Evolutionary conservation across 179 eudicot species (phyloP), one percentile per base, ranked within the genome.

Genomic region (Silene coronaria): DNA sequence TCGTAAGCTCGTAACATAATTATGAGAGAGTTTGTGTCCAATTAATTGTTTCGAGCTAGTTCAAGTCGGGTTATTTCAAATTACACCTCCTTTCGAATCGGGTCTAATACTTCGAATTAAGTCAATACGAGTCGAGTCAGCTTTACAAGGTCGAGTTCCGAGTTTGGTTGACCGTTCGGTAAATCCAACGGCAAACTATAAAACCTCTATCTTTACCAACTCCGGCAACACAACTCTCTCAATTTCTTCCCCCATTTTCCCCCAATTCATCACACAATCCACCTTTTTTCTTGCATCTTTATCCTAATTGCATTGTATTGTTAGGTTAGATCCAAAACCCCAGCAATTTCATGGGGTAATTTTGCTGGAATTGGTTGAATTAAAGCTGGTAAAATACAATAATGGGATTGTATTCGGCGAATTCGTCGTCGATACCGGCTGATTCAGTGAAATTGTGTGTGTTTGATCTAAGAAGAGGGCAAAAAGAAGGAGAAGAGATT

Each of bases 391-490:
- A 62, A 38, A 55, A 59, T 24, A 53, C 58, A 53, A 53, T 53
- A 16, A 93, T 93, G 98, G 95, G 98, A 8, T 75, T 93, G 19
- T 84, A 96, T 16, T 81, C 97, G 28, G 81, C 78, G 23, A 17
- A 34, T 53, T 71, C 75, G 38, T 24, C 82, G 61, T 70, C 86
- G 74, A 81, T 79, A 64, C 73, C 84, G 55, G 84, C 72, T 61
- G 97, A 89, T 70, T 84, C 90, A 16, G 84, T 89, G 77, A 90
- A 87, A 73, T 80, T 94, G 48, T 91, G 98, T 80, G 86, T 94
- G 72, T 94, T 94, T 85, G 98, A 94, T 78, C 71, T 89, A 75
- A 84, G 85, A 63, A 91, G 98, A 78, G 98, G 98, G 12, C 96
- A 91, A 64, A 82, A 83, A 73, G 98, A 94, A 85, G 98, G 98